Evolutionary conservation across 164 flowering plant genomes (phyloP).

Genomic region (Brasenia schreberi): DNA sequence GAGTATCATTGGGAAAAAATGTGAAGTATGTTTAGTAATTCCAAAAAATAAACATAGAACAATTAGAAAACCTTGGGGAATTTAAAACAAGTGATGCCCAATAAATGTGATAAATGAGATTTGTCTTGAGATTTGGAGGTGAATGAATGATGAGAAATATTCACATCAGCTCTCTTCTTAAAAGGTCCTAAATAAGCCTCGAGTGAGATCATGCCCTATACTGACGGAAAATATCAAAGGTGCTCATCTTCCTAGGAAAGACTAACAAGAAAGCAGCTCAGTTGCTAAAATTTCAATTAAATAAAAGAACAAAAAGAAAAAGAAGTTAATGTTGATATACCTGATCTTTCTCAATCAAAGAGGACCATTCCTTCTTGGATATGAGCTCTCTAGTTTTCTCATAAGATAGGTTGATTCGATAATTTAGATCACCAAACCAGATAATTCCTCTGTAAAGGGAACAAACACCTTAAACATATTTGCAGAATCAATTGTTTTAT

Average conservation of each 20-base stretch:
- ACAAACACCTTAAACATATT: slow-evolving; percentile 3
- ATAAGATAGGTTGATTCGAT: slow-evolving; percentile 68
- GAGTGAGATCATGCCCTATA: neutral
- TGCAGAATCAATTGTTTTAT: neutral
- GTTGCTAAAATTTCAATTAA: too few species aligned
- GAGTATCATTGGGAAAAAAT: too few species aligned
- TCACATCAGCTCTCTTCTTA: neutral
- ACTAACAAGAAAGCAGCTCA: neutral
- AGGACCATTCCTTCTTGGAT: slow-evolving; percentile 60
- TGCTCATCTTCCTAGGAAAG: neutral
- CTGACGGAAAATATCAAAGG: neutral
- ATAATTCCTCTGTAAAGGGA: slow-evolving; percentile 60
- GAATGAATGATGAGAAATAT: too few species aligned
- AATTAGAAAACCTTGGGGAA: too few species aligned
- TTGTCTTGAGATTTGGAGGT: too few species aligned
- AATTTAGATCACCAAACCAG: slow-evolving; percentile 95
- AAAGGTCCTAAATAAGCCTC: neutral
- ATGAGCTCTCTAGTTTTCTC: slow-evolving; percentile 61
- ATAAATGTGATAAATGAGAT: too few species aligned
- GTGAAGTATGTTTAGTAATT: too few species aligned
- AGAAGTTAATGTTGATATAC: slow-evolving; percentile 19
- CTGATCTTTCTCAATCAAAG: slow-evolving; percentile 74
- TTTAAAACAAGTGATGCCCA: too few species aligned
- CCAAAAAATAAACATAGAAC: too few species aligned
- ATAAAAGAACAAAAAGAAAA: neutral